Percentiles rank a stretch among this genome's conserved stretches.
Evolutionary conservation across 2,329 filamentous ascomycete genomes (phyloP).

Genomic region (Ilyonectria robusta): DNA sequence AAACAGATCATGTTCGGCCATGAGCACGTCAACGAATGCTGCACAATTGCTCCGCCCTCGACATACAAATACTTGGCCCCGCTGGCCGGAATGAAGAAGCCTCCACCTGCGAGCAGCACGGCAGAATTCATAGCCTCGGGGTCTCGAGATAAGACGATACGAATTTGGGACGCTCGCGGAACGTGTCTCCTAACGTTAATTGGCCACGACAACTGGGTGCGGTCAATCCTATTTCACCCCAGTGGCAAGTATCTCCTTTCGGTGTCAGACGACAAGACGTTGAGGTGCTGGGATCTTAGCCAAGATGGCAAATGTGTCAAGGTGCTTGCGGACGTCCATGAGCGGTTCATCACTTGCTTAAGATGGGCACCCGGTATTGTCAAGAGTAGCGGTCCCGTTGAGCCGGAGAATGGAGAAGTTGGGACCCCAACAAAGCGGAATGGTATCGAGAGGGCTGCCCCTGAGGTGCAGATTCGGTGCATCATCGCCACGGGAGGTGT

Average conservation of each 20-base stretch:
- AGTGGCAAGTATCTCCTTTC: slow-evolving; percentile 92
- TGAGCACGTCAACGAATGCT: slow-evolving; percentile 89
- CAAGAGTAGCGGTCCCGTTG: slow-evolving; percentile 37
- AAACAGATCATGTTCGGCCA: slow-evolving; percentile 88
- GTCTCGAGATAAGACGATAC: slow-evolving; percentile 90
- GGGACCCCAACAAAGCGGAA: slow-evolving; percentile 41
- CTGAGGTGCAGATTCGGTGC: slow-evolving; percentile 30
- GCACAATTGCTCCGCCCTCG: slow-evolving; percentile 84
- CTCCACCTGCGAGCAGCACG: slow-evolving; percentile 79
- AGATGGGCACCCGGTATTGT: slow-evolving; percentile 80
- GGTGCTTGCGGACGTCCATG: slow-evolving; percentile 81
- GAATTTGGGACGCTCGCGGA: slow-evolving; percentile 88
- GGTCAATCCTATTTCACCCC: slow-evolving; percentile 88
- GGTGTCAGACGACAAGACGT: slow-evolving; percentile 89
- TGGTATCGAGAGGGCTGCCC: slow-evolving; percentile 18
- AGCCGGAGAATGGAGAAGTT: slow-evolving; percentile 39
- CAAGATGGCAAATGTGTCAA: slow-evolving; percentile 95
- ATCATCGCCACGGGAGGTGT: slow-evolving; percentile 31
- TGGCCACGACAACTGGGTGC: slow-evolving; percentile 96
- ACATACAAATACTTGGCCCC: slow-evolving; percentile 83
- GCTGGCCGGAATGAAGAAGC: slow-evolving; percentile 86
- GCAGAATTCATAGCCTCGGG: slow-evolving; percentile 94
- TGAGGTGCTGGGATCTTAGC: slow-evolving; percentile 92
- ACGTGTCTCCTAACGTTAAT: slow-evolving; percentile 86
- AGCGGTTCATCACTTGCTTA: slow-evolving; percentile 88